Evolutionary conservation across 2,329 filamentous ascomycete species (phyloP), one percentile per base, ranked within the genome.

Genomic region (Keithomyces neogunnii): DNA sequence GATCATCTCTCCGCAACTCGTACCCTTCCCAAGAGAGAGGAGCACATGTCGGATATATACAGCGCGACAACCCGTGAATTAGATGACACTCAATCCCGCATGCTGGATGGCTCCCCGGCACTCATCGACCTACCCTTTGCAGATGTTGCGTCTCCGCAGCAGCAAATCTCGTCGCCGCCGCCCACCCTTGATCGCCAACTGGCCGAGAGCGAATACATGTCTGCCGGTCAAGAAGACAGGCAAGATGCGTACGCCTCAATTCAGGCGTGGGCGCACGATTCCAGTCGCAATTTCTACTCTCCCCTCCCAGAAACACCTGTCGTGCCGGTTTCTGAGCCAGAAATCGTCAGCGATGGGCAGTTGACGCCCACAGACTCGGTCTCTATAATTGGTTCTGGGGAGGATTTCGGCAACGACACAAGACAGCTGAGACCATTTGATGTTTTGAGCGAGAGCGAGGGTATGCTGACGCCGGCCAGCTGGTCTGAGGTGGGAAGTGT

Each of bases 401-500:
- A 75, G 48, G 46, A 78, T 44, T 54, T 76, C 31, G 74, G 66
- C 30, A 66, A 73, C 35, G 74, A 78, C 42, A 67, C 64, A 2
- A 69, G 62, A 7, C 69, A 69, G 32, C 69, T 66, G 19, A 62
- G 64, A 2, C 69, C 73, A 43, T 78, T 71, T 49, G 80, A 82
- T 54, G 74, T 83, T 13, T 65, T 82, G 68, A 84, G 80, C 58
- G 77, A 81, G 56, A 79, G 77, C 58, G 78, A 77, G 33, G 79
- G 78, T 32, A 75, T 83, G 59, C 65, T 73, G 50, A 85, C 81
- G 1, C 81, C 82, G 0, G 73, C 74, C 1, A 82, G 77, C 63
- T 85, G 82, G 82, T 82, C 78, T 5, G 82, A 85, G 61, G 74
- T 85, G 11, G 82, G 80, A 53, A 85, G 81, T 55, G 74, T 81